Percentiles rank a stretch among this genome's conserved stretches.
Evolutionary conservation across 1,139 yeast species (phyloP).

Genomic region (Kodamaea ohmeri): DNA sequence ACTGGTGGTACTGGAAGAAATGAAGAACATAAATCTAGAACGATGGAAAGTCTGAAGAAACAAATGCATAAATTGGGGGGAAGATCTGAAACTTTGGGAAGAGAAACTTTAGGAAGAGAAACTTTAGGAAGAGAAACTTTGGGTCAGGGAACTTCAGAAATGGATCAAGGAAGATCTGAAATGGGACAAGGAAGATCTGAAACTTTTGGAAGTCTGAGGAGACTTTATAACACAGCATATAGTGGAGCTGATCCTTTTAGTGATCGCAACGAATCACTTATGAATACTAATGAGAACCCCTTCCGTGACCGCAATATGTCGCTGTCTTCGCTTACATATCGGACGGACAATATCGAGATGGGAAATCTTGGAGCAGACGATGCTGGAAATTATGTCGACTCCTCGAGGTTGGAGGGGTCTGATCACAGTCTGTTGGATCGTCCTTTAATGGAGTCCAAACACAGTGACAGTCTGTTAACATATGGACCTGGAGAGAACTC

Average conservation of each 20-base stretch:
- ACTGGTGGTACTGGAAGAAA: neutral
- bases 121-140: too few species aligned
- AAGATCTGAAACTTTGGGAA: too few species aligned
- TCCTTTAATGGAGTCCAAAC: neutral
- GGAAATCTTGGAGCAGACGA: neutral
- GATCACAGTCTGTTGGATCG: slow-evolving; percentile 4
- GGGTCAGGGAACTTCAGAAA: too few species aligned
- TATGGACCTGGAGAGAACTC: neutral
- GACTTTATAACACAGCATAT: neutral
- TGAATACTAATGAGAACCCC: neutral
- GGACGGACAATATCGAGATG: slow-evolving; percentile 2
- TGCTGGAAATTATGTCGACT: too few species aligned
- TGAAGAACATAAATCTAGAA: too few species aligned
- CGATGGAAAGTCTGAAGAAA: too few species aligned
- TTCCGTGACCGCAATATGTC: neutral
- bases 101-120: too few species aligned
- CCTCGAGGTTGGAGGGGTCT: too few species aligned
- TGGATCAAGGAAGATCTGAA: neutral
- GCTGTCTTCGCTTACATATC: neutral
- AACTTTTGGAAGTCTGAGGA: too few species aligned
- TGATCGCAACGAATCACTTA: neutral
- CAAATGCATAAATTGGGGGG: too few species aligned
- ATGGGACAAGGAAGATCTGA: neutral
- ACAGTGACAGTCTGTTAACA: slow-evolving; percentile 4
- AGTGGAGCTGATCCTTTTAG: neutral